Conservation (phyloP, 805 yeast genomes). For the Wickerhamomyces sydowiorum region DNA sequence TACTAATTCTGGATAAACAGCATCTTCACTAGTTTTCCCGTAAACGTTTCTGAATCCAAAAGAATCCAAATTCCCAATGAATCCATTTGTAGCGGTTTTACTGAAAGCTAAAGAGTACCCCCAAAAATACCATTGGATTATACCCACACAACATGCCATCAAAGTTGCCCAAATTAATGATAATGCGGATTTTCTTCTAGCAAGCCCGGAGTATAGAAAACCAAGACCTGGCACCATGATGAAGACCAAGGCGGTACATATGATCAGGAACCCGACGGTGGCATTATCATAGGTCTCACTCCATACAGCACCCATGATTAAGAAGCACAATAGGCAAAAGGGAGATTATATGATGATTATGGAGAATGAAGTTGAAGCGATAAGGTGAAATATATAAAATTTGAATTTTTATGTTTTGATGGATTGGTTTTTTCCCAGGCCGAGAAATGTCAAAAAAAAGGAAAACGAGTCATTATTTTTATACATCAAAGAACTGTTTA, state of each 20-base stretch:
- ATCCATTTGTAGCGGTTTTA: conserved; percentile 70
- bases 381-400: too few relatives aligned
- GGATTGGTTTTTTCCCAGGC: too few relatives aligned
- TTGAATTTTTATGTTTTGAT: too few relatives aligned
- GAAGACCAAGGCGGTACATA: conserved; percentile 69
- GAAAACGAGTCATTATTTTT: too few relatives aligned
- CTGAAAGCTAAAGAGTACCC: conserved; percentile 93
- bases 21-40: conserved; percentile 34
- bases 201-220: conserved; percentile 85
- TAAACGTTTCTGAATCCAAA: conserved; percentile 77
- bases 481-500: too few relatives aligned
- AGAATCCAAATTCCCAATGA: conserved; percentile 79
- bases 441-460: too few relatives aligned
- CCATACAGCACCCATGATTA: conserved; percentile 19
- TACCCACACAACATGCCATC: conserved; percentile 65
- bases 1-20: conserved; percentile 71
- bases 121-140: conserved; percentile 96
- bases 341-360: too few relatives aligned
- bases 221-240: conserved; percentile 96
- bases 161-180: conserved; percentile 80
- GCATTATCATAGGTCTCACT: conserved; percentile 39
- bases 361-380: too few relatives aligned
- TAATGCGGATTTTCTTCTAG: conserved; percentile 84
- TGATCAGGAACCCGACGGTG: conserved; percentile 43
- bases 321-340: too few relatives aligned